Evolutionary conservation across 148 eudicot genomes (phyloP), one percentile per base, ranked within the genome.

Genomic region (Agrostemma githago): DNA sequence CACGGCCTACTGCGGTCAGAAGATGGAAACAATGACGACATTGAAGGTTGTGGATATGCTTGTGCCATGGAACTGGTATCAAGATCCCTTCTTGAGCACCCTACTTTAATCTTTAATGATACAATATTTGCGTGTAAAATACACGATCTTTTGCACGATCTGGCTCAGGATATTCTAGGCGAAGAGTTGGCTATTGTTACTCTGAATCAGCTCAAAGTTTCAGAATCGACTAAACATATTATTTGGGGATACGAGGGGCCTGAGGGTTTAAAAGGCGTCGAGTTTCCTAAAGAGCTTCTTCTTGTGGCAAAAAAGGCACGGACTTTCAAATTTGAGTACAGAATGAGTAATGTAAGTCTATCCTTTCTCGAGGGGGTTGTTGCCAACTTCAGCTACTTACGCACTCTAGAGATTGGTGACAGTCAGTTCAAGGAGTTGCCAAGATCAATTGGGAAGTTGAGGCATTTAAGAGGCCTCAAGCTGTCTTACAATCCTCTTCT

Each of bases 61-160:
- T 40, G 48, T 58, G 21, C 40, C 57, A 51, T 72, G 69, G 72
- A 44, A 79, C 39, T 64, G n/a, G 43, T 64, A 4, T 12, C 68
- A 4, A 56, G 51, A 61, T 85, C 79, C 40, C 79, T 83, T 77
- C 83, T 87, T 65, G 83, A 78, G 41, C 82, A 85, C 19, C 78
- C 83, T 21, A 66, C 38, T 19, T 62, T 77, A 60, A 76, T 78
- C 65, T 79, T 79, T 17, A 80, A 82, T 54, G 82, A 75, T 21
- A 75, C 77, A 41, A 65, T 79, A 57, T 57, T 60, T 41, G 72
- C 76, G 6, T 83, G 83, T 62, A 86, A 76, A 68, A 83, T 85
- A 60, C 90, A 87, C 67, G 79, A 79, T 68, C 83, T 85, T 20
- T 78, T 85, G 41, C 86, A 79, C 37, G 90, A 85, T 51, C 79